Conservation (phyloP, 1,284 basidiomycete species). For the Puccinia novopanici region DNA sequence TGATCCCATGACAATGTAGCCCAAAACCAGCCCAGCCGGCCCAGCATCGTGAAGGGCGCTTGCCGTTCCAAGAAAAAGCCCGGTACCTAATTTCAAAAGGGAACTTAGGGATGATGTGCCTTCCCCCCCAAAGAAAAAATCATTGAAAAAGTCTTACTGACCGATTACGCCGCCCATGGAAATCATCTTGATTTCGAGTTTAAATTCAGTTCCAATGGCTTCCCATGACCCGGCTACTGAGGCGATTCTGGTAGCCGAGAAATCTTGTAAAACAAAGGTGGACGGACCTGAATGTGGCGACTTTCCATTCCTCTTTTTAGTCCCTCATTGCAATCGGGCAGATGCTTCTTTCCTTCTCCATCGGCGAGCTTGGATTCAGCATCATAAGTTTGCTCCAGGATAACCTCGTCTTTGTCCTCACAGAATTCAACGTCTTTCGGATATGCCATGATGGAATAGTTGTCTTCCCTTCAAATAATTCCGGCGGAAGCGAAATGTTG, state of each 20-base stretch:
- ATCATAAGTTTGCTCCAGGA: background rate
- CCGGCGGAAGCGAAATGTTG: background rate
- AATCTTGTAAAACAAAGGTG: background rate
- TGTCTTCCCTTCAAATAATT: background rate
- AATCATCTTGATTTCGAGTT: slow-evolving; percentile 31
- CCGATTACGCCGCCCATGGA: slow-evolving; percentile 48
- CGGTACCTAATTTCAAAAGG: slow-evolving; percentile 20
- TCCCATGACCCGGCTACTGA: background rate
- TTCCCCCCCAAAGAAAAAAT: background rate
- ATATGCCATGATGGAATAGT: background rate
- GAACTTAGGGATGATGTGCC: background rate
- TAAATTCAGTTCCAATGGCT: background rate
- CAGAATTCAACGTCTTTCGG: background rate
- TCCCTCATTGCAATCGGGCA: background rate
- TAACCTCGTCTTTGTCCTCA: background rate
- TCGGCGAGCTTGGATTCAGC: background rate
- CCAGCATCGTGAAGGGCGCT: slow-evolving; percentile 30
- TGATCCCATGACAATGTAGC: slow-evolving; percentile 34
- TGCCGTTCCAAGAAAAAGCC: slow-evolving; percentile 46
- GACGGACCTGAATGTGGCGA: slow-evolving; percentile 26
- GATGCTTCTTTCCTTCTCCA: background rate
- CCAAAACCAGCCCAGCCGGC: slow-evolving; percentile 41
- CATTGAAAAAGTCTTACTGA: background rate
- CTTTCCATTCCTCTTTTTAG: slow-evolving; percentile 29
- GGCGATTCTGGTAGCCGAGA: background rate